A percentile compares a stretch with the other conserved stretches of the same genome.
These are phyloP conservation scores for Cutaneotrichosporon curvatum DNA, from an alignment of 1,284 basidiomycete species.

Conservation along the genomic window DNA sequence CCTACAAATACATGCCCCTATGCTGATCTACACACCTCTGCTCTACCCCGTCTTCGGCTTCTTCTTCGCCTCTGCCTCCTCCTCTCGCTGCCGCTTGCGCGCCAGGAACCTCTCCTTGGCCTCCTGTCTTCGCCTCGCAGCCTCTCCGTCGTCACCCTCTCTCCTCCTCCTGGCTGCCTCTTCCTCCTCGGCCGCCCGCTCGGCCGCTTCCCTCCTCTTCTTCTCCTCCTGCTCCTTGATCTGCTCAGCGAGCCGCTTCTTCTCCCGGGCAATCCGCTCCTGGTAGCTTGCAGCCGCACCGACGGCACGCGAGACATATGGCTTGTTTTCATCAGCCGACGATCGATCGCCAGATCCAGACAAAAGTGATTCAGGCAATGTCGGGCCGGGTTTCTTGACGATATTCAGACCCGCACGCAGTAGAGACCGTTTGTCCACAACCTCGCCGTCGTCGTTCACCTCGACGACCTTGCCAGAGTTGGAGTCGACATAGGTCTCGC, in stretches of 20 bases:
- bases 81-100: constrained; percentile 68
- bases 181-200: constrained; percentile 49
- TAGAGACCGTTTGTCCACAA: constrained; percentile 91
- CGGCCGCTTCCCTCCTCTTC: constrained; percentile 49
- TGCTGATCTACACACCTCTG: too few species aligned
- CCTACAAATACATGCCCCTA: too few species aligned
- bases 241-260: constrained; percentile 64
- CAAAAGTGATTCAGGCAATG: constrained; percentile 26
- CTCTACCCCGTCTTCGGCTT: constrained; percentile 16
- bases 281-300: constrained; percentile 67
- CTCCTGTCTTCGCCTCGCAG: constrained; percentile 60
- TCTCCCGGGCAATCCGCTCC: constrained; percentile 73
- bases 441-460: constrained; percentile 94
- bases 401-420: constrained; percentile 88
- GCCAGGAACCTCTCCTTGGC: constrained; percentile 69
- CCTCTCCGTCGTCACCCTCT: constrained; percentile 50
- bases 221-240: constrained; percentile 63
- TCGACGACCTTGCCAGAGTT: constrained; percentile 81
- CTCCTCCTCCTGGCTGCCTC: constrained; percentile 47
- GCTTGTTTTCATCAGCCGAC: constrained; percentile 41
- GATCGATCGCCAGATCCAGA: constrained; percentile 27
- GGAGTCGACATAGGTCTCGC: constrained; percentile 1
- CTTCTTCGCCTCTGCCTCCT: constrained; percentile 42
- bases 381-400: constrained; percentile 42
- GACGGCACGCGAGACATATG: constrained; percentile 55